A percentile compares a stretch with the other conserved stretches of the same genome.
Evolutionary conservation across 768 basidiomycete genomes (phyloP).

Genomic region (Strobilomyces dryophilus): DNA sequence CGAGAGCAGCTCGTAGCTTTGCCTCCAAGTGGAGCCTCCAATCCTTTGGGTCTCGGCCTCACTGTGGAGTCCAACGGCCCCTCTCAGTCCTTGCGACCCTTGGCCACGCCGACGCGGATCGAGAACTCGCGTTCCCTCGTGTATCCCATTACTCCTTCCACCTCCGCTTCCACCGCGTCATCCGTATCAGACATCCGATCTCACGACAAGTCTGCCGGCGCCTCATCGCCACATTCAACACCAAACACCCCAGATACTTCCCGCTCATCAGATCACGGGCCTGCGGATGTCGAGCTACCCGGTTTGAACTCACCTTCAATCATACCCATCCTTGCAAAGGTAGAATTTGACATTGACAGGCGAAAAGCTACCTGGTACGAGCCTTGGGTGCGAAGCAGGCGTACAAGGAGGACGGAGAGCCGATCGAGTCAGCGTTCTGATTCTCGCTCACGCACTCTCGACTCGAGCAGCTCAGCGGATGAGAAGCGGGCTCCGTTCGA

Average conservation of each 20-base stretch:
- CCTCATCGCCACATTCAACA: conserved; percentile 41
- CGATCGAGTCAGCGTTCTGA: conserved; percentile 26
- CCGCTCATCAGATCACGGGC: conserved; percentile 33
- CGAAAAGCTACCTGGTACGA: conserved; percentile 80
- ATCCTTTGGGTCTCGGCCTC: conserved; percentile 43
- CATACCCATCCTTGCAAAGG: conserved; percentile 85
- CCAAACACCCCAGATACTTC: conserved; percentile 57
- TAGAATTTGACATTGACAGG: conserved; percentile 92
- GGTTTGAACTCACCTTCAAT: conserved; percentile 61
- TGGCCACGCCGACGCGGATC: conserved; percentile 41
- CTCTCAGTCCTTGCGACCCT: conserved; percentile 38
- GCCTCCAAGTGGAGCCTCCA: conserved; percentile 35
- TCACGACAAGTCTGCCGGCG: conserved; percentile 44
- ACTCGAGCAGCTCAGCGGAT: conserved; percentile 22
- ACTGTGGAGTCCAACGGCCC: conserved; percentile 33
- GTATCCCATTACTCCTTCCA: conserved; percentile 34
- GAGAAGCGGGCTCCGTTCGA: conserved; percentile 41
- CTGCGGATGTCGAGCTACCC: conserved; percentile 57
- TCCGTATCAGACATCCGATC: conserved; percentile 47
- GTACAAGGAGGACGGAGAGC: conserved; percentile 51
- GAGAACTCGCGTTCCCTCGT: conserved; percentile 36
- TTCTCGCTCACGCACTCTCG: conserved; percentile 20
- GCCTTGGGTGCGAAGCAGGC: conserved; percentile 72
- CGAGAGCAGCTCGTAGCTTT: conserved; percentile 35
- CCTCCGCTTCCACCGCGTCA: conserved; percentile 47